These are phyloP conservation scores for Carnegiea gigantea DNA, from an alignment of 179 eudicot species.

Conservation along the genomic window DNA sequence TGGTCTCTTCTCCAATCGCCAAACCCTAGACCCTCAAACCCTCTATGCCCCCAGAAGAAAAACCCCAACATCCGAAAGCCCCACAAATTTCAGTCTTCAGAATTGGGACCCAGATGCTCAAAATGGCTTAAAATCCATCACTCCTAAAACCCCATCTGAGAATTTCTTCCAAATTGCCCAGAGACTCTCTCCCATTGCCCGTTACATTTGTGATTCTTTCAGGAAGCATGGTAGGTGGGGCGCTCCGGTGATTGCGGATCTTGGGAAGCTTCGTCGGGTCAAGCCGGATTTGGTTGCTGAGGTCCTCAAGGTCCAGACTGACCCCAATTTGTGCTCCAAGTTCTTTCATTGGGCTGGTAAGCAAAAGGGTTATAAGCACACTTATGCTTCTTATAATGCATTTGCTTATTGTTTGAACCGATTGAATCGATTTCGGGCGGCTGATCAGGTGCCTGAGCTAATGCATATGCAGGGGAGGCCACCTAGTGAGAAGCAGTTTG, in stretches of 20 bases:
- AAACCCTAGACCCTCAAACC: conserved; percentile 43
- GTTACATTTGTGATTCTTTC: conserved; percentile 83
- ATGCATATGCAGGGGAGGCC: conserved; percentile 88
- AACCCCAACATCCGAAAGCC: conserved; percentile 32
- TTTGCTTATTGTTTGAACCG: conserved; percentile 80
- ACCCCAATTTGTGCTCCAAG: conserved; percentile 63
- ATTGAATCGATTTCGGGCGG: conserved; percentile 64
- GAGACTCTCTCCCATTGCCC: conserved; percentile 74
- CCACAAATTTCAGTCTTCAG: conserved; percentile 46
- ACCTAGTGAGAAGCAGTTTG: conserved; percentile 94
- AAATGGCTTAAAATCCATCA: conserved; percentile 16
- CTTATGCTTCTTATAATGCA: conserved; percentile 78
- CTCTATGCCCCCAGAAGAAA: conserved; percentile 24
- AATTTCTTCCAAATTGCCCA: conserved; percentile 56
- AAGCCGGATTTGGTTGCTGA: conserved; percentile 77
- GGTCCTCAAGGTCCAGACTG: conserved; percentile 67
- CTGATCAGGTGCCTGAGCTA: conserved; percentile 92
- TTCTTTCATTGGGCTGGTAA: conserved; percentile 98
- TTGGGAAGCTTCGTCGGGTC: conserved; percentile 74
- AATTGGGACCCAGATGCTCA: conserved; percentile 70
- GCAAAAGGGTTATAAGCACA: conserved; percentile 88
- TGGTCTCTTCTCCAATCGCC: conserved; percentile 87
- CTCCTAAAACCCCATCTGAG: conserved; percentile 43
- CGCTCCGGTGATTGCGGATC: conserved; percentile 55
- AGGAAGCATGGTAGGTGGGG: conserved; percentile 73